Evolutionary conservation across 345 rosid species (phyloP), one percentile per base, ranked within the genome.

Genomic region (Salix udensis): DNA sequence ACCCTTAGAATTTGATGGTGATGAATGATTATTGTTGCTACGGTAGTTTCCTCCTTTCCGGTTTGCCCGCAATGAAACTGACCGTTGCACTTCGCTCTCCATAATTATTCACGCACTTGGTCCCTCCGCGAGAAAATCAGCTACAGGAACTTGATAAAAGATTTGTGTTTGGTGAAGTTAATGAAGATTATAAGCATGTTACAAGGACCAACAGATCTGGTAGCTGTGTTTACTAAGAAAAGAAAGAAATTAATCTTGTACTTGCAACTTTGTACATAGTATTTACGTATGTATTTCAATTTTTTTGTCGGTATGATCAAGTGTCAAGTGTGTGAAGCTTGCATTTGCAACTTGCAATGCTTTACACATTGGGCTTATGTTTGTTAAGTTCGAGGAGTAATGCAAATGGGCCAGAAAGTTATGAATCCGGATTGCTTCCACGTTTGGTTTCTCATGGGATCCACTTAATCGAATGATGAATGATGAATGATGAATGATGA

Each of bases 41-140:
- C 91, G 82, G 67, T 91, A 55, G 62, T 55, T 24, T 55, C 62
- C 97, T 31, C 85, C 90, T 52, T 94, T 88, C 55, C 94, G 87
- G 80, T 80, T 90, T 70, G 85, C 66, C 53, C 94, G 88, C 73
- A 80, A 74, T n/a, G 95, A 90, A 53, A 88, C 67, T 28, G 97
- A 81, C 40, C 83, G 79, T 76, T 85, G 93, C 74, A 76, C 65
- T 75, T 89, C 91, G 70, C 68, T 75, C 88, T 88, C 89, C 91
- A 87, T 87, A 19, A 34, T 50, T 65, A 28, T 15, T 23, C n/a
- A 7, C 19, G 1, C 24, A 9, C 30, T 18, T 40, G 70, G 18
- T 67, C 44, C 44, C 19, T 21, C 50, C 18, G 36, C 12, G 9
- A 66, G 69, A 66, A 30, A 66, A 66, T 37, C 13, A 66, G 40